phyloP scores from a whole-genome alignment of 345 rosid species.

The Lepidium sativum region DNA sequence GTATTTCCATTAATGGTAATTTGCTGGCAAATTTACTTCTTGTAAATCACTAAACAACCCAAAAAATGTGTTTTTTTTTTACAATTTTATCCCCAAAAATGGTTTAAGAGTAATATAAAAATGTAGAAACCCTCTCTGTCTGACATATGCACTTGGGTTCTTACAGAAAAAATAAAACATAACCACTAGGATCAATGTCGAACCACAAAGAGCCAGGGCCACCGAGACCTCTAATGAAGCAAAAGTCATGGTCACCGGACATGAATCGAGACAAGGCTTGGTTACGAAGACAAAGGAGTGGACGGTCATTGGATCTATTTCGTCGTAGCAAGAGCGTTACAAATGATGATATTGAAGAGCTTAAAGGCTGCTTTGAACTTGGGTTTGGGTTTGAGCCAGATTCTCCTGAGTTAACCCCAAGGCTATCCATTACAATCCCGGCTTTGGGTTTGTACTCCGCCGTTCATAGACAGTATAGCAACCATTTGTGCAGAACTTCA shows the following conservation, averaged over 20 bases:
- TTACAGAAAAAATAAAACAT: not conserved
- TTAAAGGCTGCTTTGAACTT: conserved; percentile 67
- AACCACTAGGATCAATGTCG: not conserved
- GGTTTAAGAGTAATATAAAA: not conserved
- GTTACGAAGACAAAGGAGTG: conserved; percentile 41
- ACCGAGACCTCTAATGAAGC: conserved; percentile 41
- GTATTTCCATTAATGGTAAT: conserved; percentile 6
- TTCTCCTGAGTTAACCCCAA: conserved; percentile 51
- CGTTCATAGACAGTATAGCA: conserved; percentile 46
- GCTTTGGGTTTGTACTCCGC: conserved; percentile 66
- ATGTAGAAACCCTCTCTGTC: not conserved
- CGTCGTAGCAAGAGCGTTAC: conserved; percentile 45
- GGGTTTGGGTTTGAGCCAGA: conserved; percentile 70
- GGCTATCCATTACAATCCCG: conserved; percentile 55
- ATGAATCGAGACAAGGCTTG: conserved; percentile 56
- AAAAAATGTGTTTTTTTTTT: not conserved
- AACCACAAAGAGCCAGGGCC: conserved; percentile 19
- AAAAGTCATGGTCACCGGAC: conserved; percentile 66
- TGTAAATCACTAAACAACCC: not conserved
- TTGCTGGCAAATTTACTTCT: not conserved
- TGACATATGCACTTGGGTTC: not conserved
- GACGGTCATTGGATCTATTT: not conserved
- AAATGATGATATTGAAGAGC: conserved; percentile 74
- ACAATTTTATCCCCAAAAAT: not conserved
- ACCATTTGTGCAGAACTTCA: conserved; percentile 44